phyloP scores from a whole-genome alignment of 2,329 filamentous ascomycete species.

The Xylaria sp. region DNA sequence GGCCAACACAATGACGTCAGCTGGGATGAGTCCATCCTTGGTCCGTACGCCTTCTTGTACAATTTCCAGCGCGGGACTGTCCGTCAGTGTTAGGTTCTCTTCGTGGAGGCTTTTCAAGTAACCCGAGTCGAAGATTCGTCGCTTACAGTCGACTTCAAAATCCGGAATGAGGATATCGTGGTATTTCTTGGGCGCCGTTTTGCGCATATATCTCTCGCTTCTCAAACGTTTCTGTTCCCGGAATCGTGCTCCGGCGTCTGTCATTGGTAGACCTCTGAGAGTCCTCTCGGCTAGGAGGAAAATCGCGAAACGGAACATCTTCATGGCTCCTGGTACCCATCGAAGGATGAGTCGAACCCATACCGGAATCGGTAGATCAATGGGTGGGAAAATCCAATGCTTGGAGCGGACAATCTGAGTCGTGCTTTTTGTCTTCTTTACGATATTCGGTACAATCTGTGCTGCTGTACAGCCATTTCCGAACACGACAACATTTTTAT shows the following conservation, averaged over 20 bases:
- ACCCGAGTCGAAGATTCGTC: background rate
- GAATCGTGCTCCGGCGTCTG: background rate
- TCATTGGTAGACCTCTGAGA: background rate
- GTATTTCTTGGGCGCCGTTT: background rate
- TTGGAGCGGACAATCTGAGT: background rate
- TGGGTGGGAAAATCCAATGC: background rate
- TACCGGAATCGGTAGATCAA: background rate
- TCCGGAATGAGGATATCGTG: background rate
- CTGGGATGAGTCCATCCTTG: background rate
- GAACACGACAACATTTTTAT: background rate
- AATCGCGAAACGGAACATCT: background rate
- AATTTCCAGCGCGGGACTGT: background rate
- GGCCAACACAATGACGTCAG: constrained; percentile 1
- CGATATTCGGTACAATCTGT: background rate
- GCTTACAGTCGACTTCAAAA: background rate
- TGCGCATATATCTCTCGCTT: background rate
- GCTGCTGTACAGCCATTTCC: background rate
- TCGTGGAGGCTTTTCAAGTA: background rate
- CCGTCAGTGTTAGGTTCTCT: background rate
- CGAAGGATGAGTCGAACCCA: background rate
- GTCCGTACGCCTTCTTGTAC: background rate
- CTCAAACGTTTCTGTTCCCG: background rate
- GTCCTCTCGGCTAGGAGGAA: background rate
- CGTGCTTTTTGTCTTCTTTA: background rate
- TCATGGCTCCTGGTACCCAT: background rate